Conservation (phyloP, 176 grass and related monocot species). For the Lolium perenne region DNA sequence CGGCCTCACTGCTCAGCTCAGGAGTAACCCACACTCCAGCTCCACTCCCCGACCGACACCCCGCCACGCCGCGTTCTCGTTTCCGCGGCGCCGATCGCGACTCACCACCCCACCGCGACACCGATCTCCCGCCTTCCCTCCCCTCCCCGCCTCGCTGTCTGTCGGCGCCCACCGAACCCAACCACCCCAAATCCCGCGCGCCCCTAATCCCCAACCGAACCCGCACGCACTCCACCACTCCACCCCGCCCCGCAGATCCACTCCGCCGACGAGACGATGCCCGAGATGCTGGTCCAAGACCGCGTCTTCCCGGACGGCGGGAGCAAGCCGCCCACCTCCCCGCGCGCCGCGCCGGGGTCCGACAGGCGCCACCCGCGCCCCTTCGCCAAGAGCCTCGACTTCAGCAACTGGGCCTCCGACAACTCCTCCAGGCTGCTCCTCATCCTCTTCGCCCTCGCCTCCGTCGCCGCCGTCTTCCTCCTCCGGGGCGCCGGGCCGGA, state of each 20-base stretch:
- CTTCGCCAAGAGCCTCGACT: constrained; percentile 91
- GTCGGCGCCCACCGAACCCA: constrained; percentile 48
- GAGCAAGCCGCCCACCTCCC: constrained; percentile 38
- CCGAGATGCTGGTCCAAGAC: constrained; percentile 85
- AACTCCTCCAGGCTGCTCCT: constrained; percentile 82
- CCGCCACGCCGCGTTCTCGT: constrained; percentile 26
- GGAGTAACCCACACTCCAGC: constrained; percentile 60
- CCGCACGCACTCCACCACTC: constrained; percentile 4
- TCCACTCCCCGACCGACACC: constrained; percentile 58
- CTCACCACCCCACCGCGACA: constrained; percentile 58
- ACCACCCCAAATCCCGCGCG: constrained; percentile 60
- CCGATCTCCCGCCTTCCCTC: constrained; percentile 51
- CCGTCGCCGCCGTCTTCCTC: constrained; percentile 83
- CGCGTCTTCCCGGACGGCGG: constrained; percentile 48
- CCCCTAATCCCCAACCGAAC: constrained; percentile 47
- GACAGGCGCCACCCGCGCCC: constrained; percentile 52
- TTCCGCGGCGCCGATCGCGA: constrained; percentile 48
- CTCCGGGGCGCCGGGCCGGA: constrained; percentile 78
- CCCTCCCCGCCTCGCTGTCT: constrained; percentile 44
- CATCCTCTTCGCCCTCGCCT: constrained; percentile 61
- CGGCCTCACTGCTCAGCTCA: background rate
- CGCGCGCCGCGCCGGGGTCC: constrained; percentile 46
- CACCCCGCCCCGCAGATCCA: constrained; percentile 33
- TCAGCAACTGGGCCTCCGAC: constrained; percentile 78
- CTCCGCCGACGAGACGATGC: background rate